Conservation (phyloP, 768 basidiomycete genomes). For the Amanita polypyramis region DNA sequence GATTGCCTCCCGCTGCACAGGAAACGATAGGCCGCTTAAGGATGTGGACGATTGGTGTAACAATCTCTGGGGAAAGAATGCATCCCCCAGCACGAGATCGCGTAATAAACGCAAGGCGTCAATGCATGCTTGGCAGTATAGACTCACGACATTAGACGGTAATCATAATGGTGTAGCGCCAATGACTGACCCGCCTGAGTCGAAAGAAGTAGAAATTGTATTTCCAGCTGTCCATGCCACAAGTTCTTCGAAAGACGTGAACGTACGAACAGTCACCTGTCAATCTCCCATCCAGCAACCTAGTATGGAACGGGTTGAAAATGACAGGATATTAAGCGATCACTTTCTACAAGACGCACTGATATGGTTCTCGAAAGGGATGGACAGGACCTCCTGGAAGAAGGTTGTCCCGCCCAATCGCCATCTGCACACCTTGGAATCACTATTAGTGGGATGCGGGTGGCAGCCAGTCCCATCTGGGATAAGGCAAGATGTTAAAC, state of each 20-base stretch:
- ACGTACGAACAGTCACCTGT: too few relatives aligned
- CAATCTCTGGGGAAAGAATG: constrained; percentile 25
- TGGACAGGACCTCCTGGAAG: constrained; percentile 17
- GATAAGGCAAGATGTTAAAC: background rate
- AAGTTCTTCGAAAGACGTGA: too few relatives aligned
- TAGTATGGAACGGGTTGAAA: too few relatives aligned
- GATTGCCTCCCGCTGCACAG: constrained; percentile 44
- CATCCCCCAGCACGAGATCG: constrained; percentile 27
- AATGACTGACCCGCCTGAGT: background rate
- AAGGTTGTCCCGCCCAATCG: constrained; percentile 21
- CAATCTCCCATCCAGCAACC: background rate
- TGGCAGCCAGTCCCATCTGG: constrained; percentile 16
- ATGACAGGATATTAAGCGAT: background rate
- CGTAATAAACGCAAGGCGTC: constrained; percentile 27
- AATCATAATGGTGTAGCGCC: background rate
- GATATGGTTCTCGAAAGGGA: constrained; percentile 21
- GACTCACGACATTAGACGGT: constrained; percentile 20
- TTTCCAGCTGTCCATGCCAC: background rate
- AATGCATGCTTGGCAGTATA: constrained; percentile 32
- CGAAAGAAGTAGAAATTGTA: background rate
- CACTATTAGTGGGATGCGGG: constrained; percentile 37
- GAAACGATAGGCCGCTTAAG: constrained; percentile 40
- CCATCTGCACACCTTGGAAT: constrained; percentile 31
- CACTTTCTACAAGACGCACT: constrained; percentile 12
- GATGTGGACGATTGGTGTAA: constrained; percentile 36